A percentile compares a stretch with the other conserved stretches of the same genome.
Conservation (phyloP, 257 asterid species). For the Nicotiana obtusifolia region DNA sequence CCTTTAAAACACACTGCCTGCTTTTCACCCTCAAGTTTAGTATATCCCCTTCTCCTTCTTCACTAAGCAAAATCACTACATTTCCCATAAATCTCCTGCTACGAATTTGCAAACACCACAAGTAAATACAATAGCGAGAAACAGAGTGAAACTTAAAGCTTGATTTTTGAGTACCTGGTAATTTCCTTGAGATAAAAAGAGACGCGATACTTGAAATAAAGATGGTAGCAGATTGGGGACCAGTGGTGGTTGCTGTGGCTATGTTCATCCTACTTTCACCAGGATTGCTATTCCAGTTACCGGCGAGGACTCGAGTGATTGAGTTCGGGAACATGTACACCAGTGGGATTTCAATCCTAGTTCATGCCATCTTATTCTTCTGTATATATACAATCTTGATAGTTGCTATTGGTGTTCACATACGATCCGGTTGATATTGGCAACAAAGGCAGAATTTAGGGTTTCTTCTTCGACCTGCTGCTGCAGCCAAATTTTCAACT, state of each 20-base stretch:
- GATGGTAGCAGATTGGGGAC: slow-evolving; percentile 73
- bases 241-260: slow-evolving; percentile 86
- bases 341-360: slow-evolving; percentile 73
- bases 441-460: background rate
- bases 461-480: background rate
- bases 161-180: background rate
- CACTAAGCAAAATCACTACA: slow-evolving; percentile 40
- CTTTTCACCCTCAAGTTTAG: slow-evolving; percentile 47
- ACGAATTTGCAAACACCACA: slow-evolving; percentile 1
- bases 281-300: slow-evolving; percentile 79
- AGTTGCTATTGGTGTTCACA: slow-evolving; percentile 78
- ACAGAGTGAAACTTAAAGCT: background rate
- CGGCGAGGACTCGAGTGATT: slow-evolving; percentile 69
- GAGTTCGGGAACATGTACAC: slow-evolving; percentile 95
- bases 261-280: slow-evolving; percentile 86
- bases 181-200: background rate
- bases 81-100: slow-evolving; percentile 6
- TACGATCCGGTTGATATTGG: slow-evolving; percentile 38
- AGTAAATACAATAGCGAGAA: background rate
- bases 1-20: slow-evolving; percentile 34
- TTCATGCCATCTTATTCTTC: slow-evolving; percentile 70
- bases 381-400: slow-evolving; percentile 80
- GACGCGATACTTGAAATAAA: slow-evolving; percentile 9
- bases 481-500: background rate
- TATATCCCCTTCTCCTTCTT: slow-evolving; percentile 50